These are phyloP conservation scores for Komagataella phaffii DNA, from an alignment of 805 yeast species.

Conservation along the genomic window DNA sequence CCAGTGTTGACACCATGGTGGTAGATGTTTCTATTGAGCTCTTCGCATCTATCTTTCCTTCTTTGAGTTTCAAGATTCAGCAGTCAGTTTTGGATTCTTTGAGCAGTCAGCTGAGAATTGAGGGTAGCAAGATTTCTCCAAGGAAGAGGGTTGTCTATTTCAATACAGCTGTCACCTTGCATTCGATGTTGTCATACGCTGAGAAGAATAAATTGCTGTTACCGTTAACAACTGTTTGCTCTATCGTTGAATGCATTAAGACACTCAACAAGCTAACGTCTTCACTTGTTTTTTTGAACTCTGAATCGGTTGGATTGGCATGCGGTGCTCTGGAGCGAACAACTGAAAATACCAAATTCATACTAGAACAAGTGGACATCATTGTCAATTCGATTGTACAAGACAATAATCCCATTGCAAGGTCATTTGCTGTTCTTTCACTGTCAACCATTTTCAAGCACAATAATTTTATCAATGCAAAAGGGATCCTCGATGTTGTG, in stretches of 20 bases:
- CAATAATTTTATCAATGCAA: conserved; percentile 20
- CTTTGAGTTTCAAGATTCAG: conserved; percentile 66
- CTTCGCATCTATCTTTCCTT: conserved; percentile 58
- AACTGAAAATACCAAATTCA: conserved; percentile 7
- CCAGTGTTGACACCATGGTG: conserved; percentile 33
- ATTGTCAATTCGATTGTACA: conserved; percentile 54
- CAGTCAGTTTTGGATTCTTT: conserved; percentile 77
- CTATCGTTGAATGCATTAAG: neutral
- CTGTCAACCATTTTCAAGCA: conserved; percentile 18
- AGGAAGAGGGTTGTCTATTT: conserved; percentile 33
- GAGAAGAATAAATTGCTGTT: conserved; percentile 7
- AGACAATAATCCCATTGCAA: conserved; percentile 45
- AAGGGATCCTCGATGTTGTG: conserved; percentile 39
- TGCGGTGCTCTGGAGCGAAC: conserved; percentile 13
- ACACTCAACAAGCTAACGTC: neutral
- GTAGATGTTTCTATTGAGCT: conserved; percentile 74
- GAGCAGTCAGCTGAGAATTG: conserved; percentile 35
- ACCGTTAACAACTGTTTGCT: conserved; percentile 1
- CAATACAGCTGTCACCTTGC: conserved; percentile 53
- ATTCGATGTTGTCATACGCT: conserved; percentile 28
- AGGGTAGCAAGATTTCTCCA: conserved; percentile 6
- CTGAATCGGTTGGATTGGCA: conserved; percentile 18
- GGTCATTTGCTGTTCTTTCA: conserved; percentile 44
- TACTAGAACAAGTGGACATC: conserved; percentile 30
- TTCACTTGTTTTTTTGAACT: conserved; percentile 9